phyloP scores from a whole-genome alignment of 192 early-diverging fungal species.

The Mortierella antarctica region DNA sequence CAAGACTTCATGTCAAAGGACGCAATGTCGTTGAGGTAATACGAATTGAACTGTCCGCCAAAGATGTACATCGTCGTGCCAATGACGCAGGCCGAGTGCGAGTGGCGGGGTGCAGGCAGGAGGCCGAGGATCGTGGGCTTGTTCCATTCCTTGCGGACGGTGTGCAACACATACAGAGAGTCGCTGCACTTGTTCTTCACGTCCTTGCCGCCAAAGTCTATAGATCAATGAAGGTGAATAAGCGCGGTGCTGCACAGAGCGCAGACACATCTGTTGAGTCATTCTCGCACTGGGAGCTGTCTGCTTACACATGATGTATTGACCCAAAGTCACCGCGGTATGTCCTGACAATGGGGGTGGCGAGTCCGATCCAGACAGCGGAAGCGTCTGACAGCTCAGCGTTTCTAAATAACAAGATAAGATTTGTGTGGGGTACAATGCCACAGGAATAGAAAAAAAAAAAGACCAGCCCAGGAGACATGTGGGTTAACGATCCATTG shows the following conservation, averaged over 20 bases:
- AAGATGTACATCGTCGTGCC: slow-evolving; percentile 64
- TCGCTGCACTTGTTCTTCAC: slow-evolving; percentile 52
- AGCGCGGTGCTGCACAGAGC: neutral
- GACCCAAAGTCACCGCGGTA: slow-evolving; percentile 47
- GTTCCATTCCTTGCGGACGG: slow-evolving; percentile 49
- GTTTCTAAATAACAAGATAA: slow-evolving; percentile 14
- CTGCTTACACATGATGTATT: slow-evolving; percentile 52
- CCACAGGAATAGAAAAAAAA: neutral
- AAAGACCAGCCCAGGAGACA: neutral
- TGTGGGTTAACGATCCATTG: neutral
- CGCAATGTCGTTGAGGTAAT: slow-evolving; percentile 61
- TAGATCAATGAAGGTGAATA: neutral
- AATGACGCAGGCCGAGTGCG: slow-evolving; percentile 59
- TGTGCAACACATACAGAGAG: slow-evolving; percentile 37
- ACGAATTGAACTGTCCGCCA: slow-evolving; percentile 60
- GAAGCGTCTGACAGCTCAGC: slow-evolving; percentile 30
- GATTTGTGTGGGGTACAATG: neutral
- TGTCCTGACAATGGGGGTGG: slow-evolving; percentile 39
- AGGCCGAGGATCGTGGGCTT: slow-evolving; percentile 34
- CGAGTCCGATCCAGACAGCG: slow-evolving; percentile 15
- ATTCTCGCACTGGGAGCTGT: neutral
- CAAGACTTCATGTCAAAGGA: slow-evolving; percentile 61
- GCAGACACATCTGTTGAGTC: neutral
- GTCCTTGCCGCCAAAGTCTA: slow-evolving; percentile 52
- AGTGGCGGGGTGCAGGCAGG: slow-evolving; percentile 44